Conservation (phyloP, 2,329 filamentous ascomycete species). For the Penicillium brevicompactum region DNA sequence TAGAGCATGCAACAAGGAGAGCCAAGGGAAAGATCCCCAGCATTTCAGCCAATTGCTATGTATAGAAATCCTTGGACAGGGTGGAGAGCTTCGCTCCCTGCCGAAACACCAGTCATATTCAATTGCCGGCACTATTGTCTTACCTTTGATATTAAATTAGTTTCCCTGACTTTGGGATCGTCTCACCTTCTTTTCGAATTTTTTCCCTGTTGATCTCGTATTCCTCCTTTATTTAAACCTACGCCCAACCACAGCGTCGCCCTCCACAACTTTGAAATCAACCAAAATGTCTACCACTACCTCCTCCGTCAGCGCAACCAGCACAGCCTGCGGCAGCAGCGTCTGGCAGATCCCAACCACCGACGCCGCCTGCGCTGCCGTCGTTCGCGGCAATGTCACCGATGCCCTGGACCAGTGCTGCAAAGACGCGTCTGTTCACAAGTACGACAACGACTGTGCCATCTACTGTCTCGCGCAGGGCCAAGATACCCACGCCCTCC, state of each 20-base stretch:
- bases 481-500: slow-evolving; percentile 40
- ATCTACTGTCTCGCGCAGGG: slow-evolving; percentile 53
- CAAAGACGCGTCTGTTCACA: slow-evolving; percentile 45
- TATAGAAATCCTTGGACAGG: background rate
- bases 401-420: slow-evolving; percentile 52
- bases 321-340: slow-evolving; percentile 26
- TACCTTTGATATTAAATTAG: background rate
- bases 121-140: slow-evolving; percentile 3
- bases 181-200: background rate
- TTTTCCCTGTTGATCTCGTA: background rate
- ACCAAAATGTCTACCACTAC: slow-evolving; percentile 26
- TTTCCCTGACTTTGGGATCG: background rate
- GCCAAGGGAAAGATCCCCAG: background rate
- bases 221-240: background rate
- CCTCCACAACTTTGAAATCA: background rate
- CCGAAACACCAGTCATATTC: slow-evolving; percentile 3
- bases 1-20: background rate
- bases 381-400: slow-evolving; percentile 44
- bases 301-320: slow-evolving; percentile 20
- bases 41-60: slow-evolving; percentile 2
- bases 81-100: background rate
- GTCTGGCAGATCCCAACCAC: slow-evolving; percentile 48
- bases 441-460: slow-evolving; percentile 53
- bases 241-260: background rate
- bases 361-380: slow-evolving; percentile 51